Evolutionary conservation across 2,329 filamentous ascomycete genomes (phyloP), one percentile per base, ranked within the genome.

Genomic region (Stagonosporopsis vannaccii): DNA sequence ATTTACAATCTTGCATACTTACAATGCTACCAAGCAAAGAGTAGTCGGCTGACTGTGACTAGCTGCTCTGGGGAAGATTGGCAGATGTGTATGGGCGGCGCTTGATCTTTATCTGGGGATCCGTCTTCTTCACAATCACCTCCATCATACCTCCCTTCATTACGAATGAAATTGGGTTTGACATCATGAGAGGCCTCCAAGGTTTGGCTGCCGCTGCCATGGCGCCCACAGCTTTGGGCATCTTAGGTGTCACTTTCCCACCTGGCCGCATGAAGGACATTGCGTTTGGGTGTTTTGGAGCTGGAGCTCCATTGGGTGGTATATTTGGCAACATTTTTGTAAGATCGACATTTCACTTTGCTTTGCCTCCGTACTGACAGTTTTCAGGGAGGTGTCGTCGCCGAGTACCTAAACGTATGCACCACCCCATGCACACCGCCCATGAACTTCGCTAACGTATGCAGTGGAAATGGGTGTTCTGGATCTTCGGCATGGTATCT

Each of bases 231-330:
- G 88, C 88, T 0, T 85, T 91, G 66, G 88, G 88, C 0, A 90
- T 90, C 35, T 72, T 91, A 2, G 87, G 87, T 0, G 84, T 84
- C 1, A 89, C 86, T 0, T 90, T 90, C 51, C 83, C 84, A 1
- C 87, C 87, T 0, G 86, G 88, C 0, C 87, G 85, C 60, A 84
- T 87, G 4, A 90, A 90, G 74, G 90, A 89, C 64, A 89, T 89
- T 68, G 87, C 87, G 1, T 90, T 91, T 62, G 62, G 62, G 2
- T 65, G 60, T 22, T 69, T 62, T 37, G 70, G 84, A 17, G 86
- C 86, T 1, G 88, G 87, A 1, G 85, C 87, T 0, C 87, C 88
- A 0, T 74, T 89, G 0, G 88, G 88, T 0, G 83, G 81, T 43
- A 80, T 89, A 8, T 84, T 87, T 49, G 88, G 88, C 2, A 90